Base-by-base conservation (phyloP, 345 rosid genomes). In the Adansonia digitata region DNA sequence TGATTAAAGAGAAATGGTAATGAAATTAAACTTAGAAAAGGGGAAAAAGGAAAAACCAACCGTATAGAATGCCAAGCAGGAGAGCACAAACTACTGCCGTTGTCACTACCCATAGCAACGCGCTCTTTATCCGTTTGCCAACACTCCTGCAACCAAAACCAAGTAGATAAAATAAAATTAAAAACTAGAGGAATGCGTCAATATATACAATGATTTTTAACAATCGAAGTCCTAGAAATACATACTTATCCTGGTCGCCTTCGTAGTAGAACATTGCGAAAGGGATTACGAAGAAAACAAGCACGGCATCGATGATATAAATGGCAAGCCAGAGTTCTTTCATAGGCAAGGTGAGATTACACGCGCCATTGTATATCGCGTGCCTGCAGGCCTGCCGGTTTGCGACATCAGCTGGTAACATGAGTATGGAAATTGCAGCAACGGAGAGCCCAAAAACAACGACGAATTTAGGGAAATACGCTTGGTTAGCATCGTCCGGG, bases 351-450 rank as follows among this genome's bases (percentile, higher is more conserved):
- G 98, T 94, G 55, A 94, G 94, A 65, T 84, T 88, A 70, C 98
- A 94, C 5, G 98, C 95, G 77, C 98, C 97, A 67, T 88, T 96
- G 82, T 96, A 96, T 12, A 96, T 85, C 60, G 99, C 89, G 81
- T 87, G 91, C 45, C 88, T 87, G 72, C 99, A 96, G 3, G 99
- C 99, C 77, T 96, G 98, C 83, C 99, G 93, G 79, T 96, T 96
- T 1, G 99, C 99, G 59, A 96, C 99, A 75, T 96, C 99, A 2
- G 99, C 99, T 24, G 99, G 99, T 31, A 96, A 82, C 98, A 96
- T 96, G 69, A 96, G 91, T 34, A 96, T 96, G 18, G 98, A 96
- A 76, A 96, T 93, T 79, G 84, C 85, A 37, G 99, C 91, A 57
- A 96, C 43, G 74, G 97, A 89, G 60, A 96, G 86, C 17, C 99